Evolutionary conservation across 2,329 filamentous ascomycete species (phyloP), one percentile per base, ranked within the genome.

Genomic region (Microcyclospora pomicola): DNA sequence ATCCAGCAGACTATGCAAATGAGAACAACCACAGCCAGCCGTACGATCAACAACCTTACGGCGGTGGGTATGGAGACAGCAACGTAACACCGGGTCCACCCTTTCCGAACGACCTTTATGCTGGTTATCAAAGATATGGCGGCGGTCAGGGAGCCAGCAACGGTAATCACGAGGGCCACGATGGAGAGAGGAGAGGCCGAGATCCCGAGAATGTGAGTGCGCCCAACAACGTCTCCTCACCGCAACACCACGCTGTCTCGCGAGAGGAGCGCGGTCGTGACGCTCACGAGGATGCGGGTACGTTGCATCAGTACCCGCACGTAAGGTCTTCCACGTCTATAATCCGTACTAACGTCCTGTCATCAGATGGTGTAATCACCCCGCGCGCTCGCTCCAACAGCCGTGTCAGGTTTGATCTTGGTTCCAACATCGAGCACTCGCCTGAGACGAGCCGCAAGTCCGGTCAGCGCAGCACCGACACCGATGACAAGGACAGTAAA

Each of bases 191-290:
- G 36, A 45, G 48, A 50, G 48, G 48, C 38, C 45, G 45, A 40
- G 44, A 51, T 39, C 59, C 45, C 52, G 59, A 50, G 54, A 64
- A 69, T 67, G 66, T 69, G 65, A 69, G 66, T 69, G 52, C 45
- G 44, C 47, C 49, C 39, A 45, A 39, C 35, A 41, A 32, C 41
- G 41, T 38, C 34, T 15, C 34, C 24, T 27, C 16, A 13, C 28
- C 33, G 7, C 27, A 27, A 27, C 35, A 34, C 31, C 31, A 36
- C 15, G 35, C 28, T 27, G 15, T 14, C 34, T 24, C 33, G 28
- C 3, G 16, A 27, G 32, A 38, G 28, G 39, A 44, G 37, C 44
- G 27, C 11, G 19, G 19, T 24, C 34, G 32, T 32, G 43, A 46
- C 32, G 35, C 24, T 33, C 31, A 40, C 15, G 19, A 24, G 5